Conservation (phyloP, 2,329 filamentous ascomycete genomes). For the Cladophialophora chaetospira region DNA sequence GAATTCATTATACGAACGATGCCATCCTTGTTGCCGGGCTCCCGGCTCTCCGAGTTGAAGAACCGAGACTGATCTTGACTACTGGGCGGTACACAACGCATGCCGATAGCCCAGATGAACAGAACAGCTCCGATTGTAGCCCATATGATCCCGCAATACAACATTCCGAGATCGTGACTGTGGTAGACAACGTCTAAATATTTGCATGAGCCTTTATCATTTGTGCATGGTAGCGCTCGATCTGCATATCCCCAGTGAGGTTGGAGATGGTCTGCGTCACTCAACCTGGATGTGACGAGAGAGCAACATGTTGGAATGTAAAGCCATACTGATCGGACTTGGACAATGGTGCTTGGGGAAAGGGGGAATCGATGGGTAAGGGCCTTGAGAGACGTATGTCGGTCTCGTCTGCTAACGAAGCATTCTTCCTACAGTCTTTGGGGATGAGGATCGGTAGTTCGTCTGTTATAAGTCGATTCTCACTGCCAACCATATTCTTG, state of each 20-base stretch:
- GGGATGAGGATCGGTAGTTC: no score
- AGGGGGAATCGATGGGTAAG: no score
- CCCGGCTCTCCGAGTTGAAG: neutral
- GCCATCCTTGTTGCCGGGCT: neutral
- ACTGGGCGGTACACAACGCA: conserved; percentile 19
- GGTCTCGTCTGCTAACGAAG: no score
- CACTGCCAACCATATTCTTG: no score
- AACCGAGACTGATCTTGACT: neutral
- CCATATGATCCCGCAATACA: conserved; percentile 61
- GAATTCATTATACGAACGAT: conserved; percentile 41
- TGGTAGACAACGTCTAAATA: conserved; percentile 61
- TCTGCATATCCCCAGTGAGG: conserved; percentile 61
- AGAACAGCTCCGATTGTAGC: conserved; percentile 54
- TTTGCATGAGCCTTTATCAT: conserved; percentile 56
- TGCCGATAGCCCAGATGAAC: conserved; percentile 45
- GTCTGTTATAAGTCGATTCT: no score
- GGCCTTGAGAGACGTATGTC: no score
- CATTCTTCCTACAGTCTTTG: no score
- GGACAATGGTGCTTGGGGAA: no score
- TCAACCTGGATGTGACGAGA: conserved; percentile 50
- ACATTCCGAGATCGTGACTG: conserved; percentile 57
- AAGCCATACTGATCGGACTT: conserved; percentile 16
- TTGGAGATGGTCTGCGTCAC: conserved; percentile 42
- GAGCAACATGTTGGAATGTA: conserved; percentile 6
- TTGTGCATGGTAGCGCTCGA: conserved; percentile 59